Base-by-base conservation (phyloP, 306 rosid species). In the Vigna angularis region DNA sequence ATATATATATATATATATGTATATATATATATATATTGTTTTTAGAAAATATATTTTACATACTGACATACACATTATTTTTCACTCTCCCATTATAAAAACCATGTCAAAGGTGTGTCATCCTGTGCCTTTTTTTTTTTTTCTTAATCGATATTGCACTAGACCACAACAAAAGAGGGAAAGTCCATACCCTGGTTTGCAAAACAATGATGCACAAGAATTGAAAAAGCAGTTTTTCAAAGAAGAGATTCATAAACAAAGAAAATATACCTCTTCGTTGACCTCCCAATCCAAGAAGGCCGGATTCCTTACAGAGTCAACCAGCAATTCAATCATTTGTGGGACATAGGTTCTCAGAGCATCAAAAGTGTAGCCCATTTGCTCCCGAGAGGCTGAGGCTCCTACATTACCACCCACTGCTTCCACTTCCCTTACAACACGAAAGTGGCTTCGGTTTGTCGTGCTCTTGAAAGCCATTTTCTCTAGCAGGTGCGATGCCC, bases 221-320 rank as follows among this genome's bases (percentile, higher is more conserved):
- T 56, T 18, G 32, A 22, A 56, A 56, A 56, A 22, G 16, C 15
- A 56, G 34, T 56, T 13, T 55, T 56, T 56, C 62, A 22, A 13
- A 20, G 13, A 55, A 55, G 15, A 9, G 14, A 58, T 59, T 28
- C 66, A 59, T 28, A 59, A 52, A 17, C 38, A 17, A 26, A 58
- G 4, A 32, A 66, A 11, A 66, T 20, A 42, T 66, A 66, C 72
- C 72, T 66, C 53, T 66, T 66, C 72, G 24, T 44, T 66, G 72
- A 66, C 36, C 72, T 66, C 72, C 72, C 72, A 66, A 42, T 66
- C 34, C 36, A 66, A 66, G 72, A 66, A 66, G 12, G 72, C 72
- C 1, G 72, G 72, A 17, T 66, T 66, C 53, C 72, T 42, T 18
- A 66, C 72, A 20, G 36, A 42, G 36, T 66, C 72, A 18, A 66